Evolutionary conservation across 2,329 filamentous ascomycete genomes (phyloP).

Genomic region (Diplodia intermedia): DNA sequence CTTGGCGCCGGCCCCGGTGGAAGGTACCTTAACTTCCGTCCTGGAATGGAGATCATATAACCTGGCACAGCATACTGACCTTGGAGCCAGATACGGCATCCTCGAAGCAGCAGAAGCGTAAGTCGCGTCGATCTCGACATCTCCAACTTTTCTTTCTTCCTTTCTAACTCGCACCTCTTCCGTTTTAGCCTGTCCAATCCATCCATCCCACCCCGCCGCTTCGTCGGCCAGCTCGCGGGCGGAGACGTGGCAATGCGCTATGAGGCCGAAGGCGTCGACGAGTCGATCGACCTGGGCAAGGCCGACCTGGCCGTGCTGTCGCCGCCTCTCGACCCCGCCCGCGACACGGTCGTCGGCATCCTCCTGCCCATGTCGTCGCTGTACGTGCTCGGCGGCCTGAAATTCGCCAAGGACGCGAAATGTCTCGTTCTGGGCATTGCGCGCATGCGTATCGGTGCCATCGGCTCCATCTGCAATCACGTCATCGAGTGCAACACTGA

Average conservation of each 20-base stretch:
- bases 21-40: not conserved
- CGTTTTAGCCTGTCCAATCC: not conserved
- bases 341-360: slow-evolving; percentile 24
- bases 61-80: not conserved
- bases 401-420: not conserved
- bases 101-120: slow-evolving; percentile 24
- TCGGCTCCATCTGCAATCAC: slow-evolving; percentile 40
- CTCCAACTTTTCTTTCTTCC: not conserved
- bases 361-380: slow-evolving; percentile 14
- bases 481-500: slow-evolving; percentile 34
- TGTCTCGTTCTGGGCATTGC: slow-evolving; percentile 23
- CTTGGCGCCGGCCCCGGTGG: slow-evolving; percentile 18
- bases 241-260: slow-evolving; percentile 16
- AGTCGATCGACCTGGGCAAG: slow-evolving; percentile 12
- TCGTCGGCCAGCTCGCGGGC: slow-evolving; percentile 19
- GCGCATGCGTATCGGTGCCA: slow-evolving; percentile 12
- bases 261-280: slow-evolving; percentile 24
- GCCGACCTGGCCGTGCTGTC: slow-evolving; percentile 21
- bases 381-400: slow-evolving; percentile 23
- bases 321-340: slow-evolving; percentile 6
- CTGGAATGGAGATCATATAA: too few relatives aligned
- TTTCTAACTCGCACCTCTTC: not conserved
- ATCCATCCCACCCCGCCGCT: slow-evolving; percentile 22
- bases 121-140: not conserved
- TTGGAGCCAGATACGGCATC: slow-evolving; percentile 10